Conservation (phyloP, 1,284 basidiomycete genomes). For the Cryptococcus maquisensis region DNA sequence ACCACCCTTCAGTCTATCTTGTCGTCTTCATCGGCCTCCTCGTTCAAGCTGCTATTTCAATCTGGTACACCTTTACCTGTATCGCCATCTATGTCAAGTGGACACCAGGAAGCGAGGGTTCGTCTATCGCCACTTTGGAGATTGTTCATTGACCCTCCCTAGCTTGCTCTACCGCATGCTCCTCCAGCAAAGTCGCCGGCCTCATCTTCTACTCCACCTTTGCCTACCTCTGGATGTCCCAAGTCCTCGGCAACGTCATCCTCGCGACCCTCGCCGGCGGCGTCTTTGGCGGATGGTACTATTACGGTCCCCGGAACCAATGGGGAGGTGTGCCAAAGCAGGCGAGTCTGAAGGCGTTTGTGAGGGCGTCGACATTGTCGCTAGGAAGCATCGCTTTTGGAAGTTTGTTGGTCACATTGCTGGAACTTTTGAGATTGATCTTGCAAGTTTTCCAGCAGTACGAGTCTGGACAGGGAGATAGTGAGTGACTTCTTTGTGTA, state of each 20-base stretch:
- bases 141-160: background rate
- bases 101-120: conserved; percentile 69
- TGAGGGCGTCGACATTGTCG: conserved; percentile 75
- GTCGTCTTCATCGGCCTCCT: conserved; percentile 68
- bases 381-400: conserved; percentile 88
- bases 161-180: conserved; percentile 45
- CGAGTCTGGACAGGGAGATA: conserved; percentile 68
- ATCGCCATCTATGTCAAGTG: conserved; percentile 64
- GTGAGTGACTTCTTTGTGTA: conserved; percentile 50
- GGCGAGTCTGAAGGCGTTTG: conserved; percentile 67
- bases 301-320: conserved; percentile 42
- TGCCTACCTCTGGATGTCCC: conserved; percentile 74
- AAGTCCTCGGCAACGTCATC: conserved; percentile 70
- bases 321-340: conserved; percentile 56
- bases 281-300: conserved; percentile 55
- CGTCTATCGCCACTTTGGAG: conserved; percentile 13
- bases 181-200: conserved; percentile 59
- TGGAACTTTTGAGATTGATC: conserved; percentile 69
- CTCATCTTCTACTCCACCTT: conserved; percentile 74
- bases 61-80: conserved; percentile 52
- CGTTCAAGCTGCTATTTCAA: conserved; percentile 64
- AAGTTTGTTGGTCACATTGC: conserved; percentile 77
- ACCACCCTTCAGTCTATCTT: conserved; percentile 74
- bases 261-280: conserved; percentile 74
- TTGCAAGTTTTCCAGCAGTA: conserved; percentile 63